Conservation (phyloP, 1,284 basidiomycete species). For the Inonotus hispidus region DNA sequence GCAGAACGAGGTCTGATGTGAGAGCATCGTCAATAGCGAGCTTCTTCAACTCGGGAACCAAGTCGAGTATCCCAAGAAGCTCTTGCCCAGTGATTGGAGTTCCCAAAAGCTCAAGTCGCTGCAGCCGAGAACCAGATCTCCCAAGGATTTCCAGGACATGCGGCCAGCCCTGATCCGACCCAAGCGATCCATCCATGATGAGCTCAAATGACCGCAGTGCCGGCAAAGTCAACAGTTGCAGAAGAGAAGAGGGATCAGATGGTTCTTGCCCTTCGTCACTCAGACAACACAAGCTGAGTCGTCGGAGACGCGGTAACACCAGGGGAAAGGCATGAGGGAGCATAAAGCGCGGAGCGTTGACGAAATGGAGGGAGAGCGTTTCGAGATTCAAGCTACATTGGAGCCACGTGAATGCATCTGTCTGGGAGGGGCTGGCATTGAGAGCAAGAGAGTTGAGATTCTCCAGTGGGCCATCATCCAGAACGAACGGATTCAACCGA, state of each 20-base stretch:
- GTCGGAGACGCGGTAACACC: neutral
- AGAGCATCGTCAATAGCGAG: slow-evolving; percentile 4
- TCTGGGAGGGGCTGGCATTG: neutral
- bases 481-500: slow-evolving; percentile 1
- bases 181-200: neutral
- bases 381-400: slow-evolving; percentile 2
- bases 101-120: slow-evolving; percentile 9
- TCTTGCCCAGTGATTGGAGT: slow-evolving; percentile 1
- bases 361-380: neutral
- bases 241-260: slow-evolving; percentile 2
- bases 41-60: neutral
- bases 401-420: slow-evolving; percentile 9
- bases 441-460: neutral
- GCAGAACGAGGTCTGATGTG: slow-evolving; percentile 1
- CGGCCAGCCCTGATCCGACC: neutral
- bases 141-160: neutral
- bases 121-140: neutral
- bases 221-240: neutral
- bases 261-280: neutral
- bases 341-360: neutral
- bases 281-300: neutral
- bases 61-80: neutral
- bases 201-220: neutral
- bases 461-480: neutral
- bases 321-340: neutral